These are phyloP conservation scores for Hanseniaspora meyeri DNA, from an alignment of 805 yeast species.

Conservation along the genomic window DNA sequence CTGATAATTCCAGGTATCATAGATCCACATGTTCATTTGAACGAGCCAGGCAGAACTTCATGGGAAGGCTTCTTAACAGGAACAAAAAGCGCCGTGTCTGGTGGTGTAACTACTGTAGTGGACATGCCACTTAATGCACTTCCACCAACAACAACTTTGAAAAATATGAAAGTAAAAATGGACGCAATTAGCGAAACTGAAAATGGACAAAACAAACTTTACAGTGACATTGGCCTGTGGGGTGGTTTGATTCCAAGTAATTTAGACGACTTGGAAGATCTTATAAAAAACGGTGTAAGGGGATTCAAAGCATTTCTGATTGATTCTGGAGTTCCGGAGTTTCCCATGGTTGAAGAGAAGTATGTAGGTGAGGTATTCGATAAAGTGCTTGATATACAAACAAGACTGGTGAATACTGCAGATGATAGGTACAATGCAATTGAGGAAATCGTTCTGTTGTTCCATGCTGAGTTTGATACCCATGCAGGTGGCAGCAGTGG, in stretches of 20 bases:
- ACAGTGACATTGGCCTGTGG: constrained; percentile 95
- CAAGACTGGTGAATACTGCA: neutral
- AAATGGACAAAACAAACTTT: constrained; percentile 57
- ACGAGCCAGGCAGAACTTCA: constrained; percentile 95
- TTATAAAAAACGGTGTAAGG: constrained; percentile 74
- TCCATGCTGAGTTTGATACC: constrained; percentile 85
- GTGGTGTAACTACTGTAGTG: constrained; percentile 90
- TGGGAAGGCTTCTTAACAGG: constrained; percentile 99
- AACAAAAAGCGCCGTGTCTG: constrained; percentile 85
- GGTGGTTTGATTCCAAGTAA: constrained; percentile 86
- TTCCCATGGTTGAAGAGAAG: constrained; percentile 61
- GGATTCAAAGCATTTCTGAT: constrained; percentile 90
- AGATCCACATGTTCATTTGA: constrained; percentile 86
- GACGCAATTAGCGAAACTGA: constrained; percentile 33
- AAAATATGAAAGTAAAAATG: constrained; percentile 61
- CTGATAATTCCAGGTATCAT: constrained; percentile 80
- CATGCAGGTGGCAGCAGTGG: constrained; percentile 17
- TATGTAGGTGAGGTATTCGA: constrained; percentile 38
- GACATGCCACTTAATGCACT: constrained; percentile 95
- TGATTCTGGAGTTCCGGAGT: constrained; percentile 93
- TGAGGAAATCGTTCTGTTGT: constrained; percentile 62
- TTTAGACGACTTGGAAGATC: constrained; percentile 53
- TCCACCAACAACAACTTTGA: constrained; percentile 84
- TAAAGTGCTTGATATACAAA: constrained; percentile 40
- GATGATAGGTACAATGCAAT: neutral